Conservation (phyloP, 176 grass and related monocot genomes). For the Cenchrus fungigraminus region DNA sequence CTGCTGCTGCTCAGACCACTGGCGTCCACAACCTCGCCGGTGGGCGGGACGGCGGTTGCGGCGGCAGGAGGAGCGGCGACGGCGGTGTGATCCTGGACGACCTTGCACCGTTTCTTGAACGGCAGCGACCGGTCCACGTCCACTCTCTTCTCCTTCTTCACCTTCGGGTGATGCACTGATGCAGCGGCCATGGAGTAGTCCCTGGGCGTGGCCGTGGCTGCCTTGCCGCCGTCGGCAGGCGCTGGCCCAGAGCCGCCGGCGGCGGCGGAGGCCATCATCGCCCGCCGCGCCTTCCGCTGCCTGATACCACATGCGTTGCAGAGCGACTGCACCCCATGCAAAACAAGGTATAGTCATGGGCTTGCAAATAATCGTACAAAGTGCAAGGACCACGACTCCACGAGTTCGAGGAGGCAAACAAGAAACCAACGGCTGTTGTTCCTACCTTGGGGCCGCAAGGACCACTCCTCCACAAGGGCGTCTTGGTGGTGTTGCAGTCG, state of each 20-base stretch:
- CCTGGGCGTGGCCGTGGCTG: slow-evolving; percentile 25
- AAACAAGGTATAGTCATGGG: background rate
- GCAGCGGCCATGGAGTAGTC: background rate
- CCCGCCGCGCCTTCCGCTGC: slow-evolving; percentile 89
- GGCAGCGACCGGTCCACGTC: slow-evolving; percentile 74
- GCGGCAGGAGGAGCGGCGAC: background rate
- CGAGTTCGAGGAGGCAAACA: background rate
- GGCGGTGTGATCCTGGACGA: slow-evolving; percentile 37
- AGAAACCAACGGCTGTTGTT: background rate
- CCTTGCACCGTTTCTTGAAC: slow-evolving; percentile 98
- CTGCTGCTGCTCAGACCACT: background rate
- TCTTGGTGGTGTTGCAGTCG: slow-evolving; percentile 96
- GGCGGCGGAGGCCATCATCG: slow-evolving; percentile 57
- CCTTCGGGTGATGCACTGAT: slow-evolving; percentile 38
- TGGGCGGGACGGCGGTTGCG: background rate
- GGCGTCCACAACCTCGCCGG: background rate
- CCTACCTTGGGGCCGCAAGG: slow-evolving; percentile 94
- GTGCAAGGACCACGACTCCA: background rate
- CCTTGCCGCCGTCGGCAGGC: slow-evolving; percentile 25
- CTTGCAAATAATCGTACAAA: background rate
- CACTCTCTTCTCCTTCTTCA: slow-evolving; percentile 74
- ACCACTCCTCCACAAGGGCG: slow-evolving; percentile 96
- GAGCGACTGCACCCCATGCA: slow-evolving; percentile 87
- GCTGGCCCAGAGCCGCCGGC: background rate
- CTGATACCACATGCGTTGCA: slow-evolving; percentile 98